Percentiles rank a stretch among this genome's conserved stretches.
These are phyloP conservation scores for Entelexis paramagnoliae DNA, from an alignment of 1,139 yeast species.

Conservation along the genomic window DNA sequence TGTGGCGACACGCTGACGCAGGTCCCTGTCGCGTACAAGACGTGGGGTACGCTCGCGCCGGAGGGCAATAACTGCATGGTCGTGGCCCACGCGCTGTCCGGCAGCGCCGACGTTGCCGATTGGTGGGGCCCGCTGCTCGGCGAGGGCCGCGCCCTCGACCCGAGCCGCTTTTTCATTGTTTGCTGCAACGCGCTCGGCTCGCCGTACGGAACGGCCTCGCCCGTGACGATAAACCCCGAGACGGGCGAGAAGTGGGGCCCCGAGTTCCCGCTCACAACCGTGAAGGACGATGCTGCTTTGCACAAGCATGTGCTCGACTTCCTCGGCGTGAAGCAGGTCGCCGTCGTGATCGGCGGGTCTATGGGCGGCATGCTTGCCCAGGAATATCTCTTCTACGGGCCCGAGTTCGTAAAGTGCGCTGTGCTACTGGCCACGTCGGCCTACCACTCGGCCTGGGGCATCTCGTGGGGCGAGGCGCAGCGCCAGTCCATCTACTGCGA, in stretches of 20 bases:
- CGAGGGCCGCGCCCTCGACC: slow-evolving; percentile 78
- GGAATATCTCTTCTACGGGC: slow-evolving; percentile 72
- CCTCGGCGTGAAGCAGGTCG: slow-evolving; percentile 62
- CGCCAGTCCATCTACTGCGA: slow-evolving; percentile 91
- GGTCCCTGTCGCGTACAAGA: slow-evolving; percentile 89
- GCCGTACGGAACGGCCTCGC: slow-evolving; percentile 93
- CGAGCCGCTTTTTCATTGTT: slow-evolving; percentile 69
- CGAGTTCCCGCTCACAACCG: slow-evolving; percentile 83
- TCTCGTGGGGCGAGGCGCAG: slow-evolving; percentile 97
- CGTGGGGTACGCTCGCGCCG: slow-evolving; percentile 79
- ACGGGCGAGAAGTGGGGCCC: slow-evolving; percentile 77
- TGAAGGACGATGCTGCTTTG: slow-evolving; percentile 78
- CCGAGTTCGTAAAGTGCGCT: slow-evolving; percentile 55
- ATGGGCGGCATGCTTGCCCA: slow-evolving; percentile 99
- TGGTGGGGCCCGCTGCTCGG: slow-evolving; percentile 99
- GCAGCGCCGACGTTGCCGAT: slow-evolving; percentile 87
- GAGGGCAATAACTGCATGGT: slow-evolving; percentile 64
- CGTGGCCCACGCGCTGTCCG: slow-evolving; percentile 91
- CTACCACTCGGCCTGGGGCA: slow-evolving; percentile 95
- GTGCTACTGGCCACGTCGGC: slow-evolving; percentile 92
- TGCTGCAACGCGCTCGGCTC: slow-evolving; percentile 89
- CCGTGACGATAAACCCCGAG: slow-evolving; percentile 62
- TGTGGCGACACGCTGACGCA: slow-evolving; percentile 52
- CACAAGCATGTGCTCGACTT: slow-evolving; percentile 65
- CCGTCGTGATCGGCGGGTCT: slow-evolving; percentile 88